Conservation (phyloP, 192 early-diverging fungal species). For the Mortierella alpina region DNA sequence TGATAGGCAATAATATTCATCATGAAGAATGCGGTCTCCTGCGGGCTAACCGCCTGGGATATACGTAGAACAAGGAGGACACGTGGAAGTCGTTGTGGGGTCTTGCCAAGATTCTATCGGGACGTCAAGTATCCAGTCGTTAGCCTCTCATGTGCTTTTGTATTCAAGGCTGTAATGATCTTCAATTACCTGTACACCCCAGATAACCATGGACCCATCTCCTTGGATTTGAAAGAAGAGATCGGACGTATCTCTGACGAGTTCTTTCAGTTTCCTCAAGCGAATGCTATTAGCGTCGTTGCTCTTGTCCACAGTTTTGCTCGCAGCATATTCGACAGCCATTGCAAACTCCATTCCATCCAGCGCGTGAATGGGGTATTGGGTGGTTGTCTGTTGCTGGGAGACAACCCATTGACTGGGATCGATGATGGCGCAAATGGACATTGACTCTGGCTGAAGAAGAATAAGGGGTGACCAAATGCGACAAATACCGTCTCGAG, state of each 20-base stretch:
- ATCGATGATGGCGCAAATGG: constrained; percentile 77
- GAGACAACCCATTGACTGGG: constrained; percentile 68
- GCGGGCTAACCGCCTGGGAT: constrained; percentile 61
- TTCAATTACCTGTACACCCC: constrained; percentile 77
- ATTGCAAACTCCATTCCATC: constrained; percentile 63
- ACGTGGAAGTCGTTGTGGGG: constrained; percentile 73
- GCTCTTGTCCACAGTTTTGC: constrained; percentile 42
- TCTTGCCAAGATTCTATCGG: constrained; percentile 67
- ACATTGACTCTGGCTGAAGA: constrained; percentile 64
- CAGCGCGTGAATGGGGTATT: constrained; percentile 70
- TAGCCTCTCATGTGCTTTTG: neutral
- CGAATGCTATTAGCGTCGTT: constrained; percentile 52
- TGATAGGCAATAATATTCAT: constrained; percentile 60
- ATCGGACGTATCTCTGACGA: constrained; percentile 79
- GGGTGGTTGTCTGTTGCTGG: constrained; percentile 39
- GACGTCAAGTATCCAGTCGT: neutral
- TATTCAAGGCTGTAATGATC: too few relatives aligned
- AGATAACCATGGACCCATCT: constrained; percentile 80
- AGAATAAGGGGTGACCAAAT: constrained; percentile 73
- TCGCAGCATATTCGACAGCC: constrained; percentile 53
- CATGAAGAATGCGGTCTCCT: constrained; percentile 70
- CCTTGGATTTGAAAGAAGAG: constrained; percentile 76
- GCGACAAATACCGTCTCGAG: constrained; percentile 73
- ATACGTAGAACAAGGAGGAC: constrained; percentile 75
- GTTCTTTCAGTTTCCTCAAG: constrained; percentile 64